Percentiles rank a stretch among this genome's conserved stretches.
Evolutionary conservation across 495 filamentous ascomycete genomes (phyloP).

Genomic region (Massariosphaeria phaeospora): DNA sequence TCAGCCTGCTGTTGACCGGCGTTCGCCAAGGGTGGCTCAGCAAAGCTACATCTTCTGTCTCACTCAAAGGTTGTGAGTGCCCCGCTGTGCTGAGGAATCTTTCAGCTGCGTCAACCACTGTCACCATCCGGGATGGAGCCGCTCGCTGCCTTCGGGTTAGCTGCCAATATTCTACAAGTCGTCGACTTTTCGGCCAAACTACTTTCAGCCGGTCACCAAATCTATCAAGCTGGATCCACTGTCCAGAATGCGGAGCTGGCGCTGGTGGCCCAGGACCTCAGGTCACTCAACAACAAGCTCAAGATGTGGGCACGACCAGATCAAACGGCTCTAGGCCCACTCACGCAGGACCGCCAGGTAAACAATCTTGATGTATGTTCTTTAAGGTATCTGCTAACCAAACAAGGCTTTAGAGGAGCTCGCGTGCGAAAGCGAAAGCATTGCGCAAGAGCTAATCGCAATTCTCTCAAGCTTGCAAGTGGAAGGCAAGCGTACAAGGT

Average conservation of each 20-base stretch:
- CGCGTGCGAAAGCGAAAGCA: not conserved
- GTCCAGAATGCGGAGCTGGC: not conserved
- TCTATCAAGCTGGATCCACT: not conserved
- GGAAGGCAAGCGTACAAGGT: not conserved
- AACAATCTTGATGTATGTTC: too few species aligned
- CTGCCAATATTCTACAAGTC: conserved; percentile 3
- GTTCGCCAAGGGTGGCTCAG: too few species aligned
- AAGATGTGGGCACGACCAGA: not conserved
- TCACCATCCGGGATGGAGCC: too few species aligned
- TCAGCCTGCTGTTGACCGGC: too few species aligned
- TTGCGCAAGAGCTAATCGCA: not conserved
- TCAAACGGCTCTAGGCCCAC: not conserved
- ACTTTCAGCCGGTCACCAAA: not conserved
- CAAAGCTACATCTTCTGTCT: too few species aligned
- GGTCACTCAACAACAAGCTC: conserved; percentile 5
- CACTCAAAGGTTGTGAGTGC: too few species aligned
- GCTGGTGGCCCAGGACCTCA: not conserved
- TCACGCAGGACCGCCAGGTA: not conserved
- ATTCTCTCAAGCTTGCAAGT: not conserved
- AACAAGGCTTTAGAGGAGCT: conserved; percentile 2
- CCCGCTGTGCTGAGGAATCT: too few species aligned
- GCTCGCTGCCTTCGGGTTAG: not conserved
- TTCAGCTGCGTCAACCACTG: too few species aligned
- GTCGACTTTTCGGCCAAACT: conserved; percentile 3
- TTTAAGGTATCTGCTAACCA: too few species aligned